A percentile compares a stretch with the other conserved stretches of the same genome.
phyloP scores from a whole-genome alignment of 2,329 filamentous ascomycete species.

The Talaromyces sp. region DNA sequence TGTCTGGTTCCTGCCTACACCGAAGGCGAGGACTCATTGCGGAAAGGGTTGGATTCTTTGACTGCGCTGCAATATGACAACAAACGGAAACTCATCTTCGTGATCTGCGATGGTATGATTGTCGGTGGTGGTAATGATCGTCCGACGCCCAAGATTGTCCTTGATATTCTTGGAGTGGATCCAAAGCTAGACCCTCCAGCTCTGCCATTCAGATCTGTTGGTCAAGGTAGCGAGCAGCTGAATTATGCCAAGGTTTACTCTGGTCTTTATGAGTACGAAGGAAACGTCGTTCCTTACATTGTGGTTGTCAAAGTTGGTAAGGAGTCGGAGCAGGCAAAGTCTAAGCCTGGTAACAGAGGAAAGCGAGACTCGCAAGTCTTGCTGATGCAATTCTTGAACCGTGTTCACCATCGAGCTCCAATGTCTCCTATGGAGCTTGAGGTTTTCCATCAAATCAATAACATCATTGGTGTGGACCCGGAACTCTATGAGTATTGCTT shows the following conservation, averaged over 20 bases:
- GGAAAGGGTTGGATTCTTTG: conserved; percentile 90
- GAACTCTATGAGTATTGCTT: conserved; percentile 96
- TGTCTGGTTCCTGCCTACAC: conserved; percentile 98
- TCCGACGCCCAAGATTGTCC: conserved; percentile 90
- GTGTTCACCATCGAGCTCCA: conserved; percentile 87
- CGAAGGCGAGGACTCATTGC: conserved; percentile 91
- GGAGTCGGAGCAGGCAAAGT: conserved; percentile 85
- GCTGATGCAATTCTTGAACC: conserved; percentile 96
- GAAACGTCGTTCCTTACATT: conserved; percentile 94
- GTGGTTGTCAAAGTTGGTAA: conserved; percentile 97
- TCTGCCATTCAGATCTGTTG: conserved; percentile 90
- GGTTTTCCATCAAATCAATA: conserved; percentile 99
- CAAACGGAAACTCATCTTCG: conserved; percentile 90
- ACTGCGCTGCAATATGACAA: conserved; percentile 96
- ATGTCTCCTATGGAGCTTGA: conserved; percentile 97
- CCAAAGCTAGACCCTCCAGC: conserved; percentile 95
- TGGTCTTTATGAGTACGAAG: conserved; percentile 94
- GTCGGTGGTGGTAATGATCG: conserved; percentile 97
- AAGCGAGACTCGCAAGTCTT: conserved; percentile 98
- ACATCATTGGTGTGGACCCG: conserved; percentile 96
- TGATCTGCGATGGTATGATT: conserved; percentile 99
- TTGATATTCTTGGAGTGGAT: conserved; percentile 96
- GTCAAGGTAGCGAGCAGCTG: conserved; percentile 83
- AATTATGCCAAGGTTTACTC: conserved; percentile 99
- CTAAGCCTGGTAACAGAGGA: conserved; percentile 95